Percentiles rank a stretch among this genome's conserved stretches.
phyloP scores from a whole-genome alignment of 2,329 filamentous ascomycete species.

The Ambrosiella cleistominuta region DNA sequence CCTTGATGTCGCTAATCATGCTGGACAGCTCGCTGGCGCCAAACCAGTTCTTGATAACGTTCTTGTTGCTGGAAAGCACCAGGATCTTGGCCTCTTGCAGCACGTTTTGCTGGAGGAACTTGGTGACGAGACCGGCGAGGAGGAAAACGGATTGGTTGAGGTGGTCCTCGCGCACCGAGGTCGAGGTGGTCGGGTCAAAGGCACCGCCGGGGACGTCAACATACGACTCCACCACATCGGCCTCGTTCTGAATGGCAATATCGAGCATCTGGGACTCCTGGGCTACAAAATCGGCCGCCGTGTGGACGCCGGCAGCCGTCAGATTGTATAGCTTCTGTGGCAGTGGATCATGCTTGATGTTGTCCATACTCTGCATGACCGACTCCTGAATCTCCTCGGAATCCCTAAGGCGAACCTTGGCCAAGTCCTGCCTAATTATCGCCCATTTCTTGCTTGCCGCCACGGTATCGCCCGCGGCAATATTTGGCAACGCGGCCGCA shows the following conservation, averaged over 20 bases:
- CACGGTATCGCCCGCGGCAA: not conserved
- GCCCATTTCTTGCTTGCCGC: not conserved
- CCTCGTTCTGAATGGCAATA: not conserved
- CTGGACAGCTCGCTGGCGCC: not conserved
- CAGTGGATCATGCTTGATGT: not conserved
- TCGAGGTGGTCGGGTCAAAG: not conserved
- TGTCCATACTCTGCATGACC: not conserved
- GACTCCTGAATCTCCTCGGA: not conserved
- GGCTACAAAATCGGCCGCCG: not conserved
- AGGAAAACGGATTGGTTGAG: not conserved
- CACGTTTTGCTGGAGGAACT: not conserved
- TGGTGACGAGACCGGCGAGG: too few relatives aligned
- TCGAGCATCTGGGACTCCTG: not conserved
- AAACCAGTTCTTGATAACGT: not conserved
- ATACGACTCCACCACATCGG: not conserved
- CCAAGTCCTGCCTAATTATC: not conserved
- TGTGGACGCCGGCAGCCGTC: not conserved
- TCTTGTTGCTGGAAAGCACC: not conserved
- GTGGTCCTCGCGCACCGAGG: not conserved
- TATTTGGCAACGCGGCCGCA: not conserved
- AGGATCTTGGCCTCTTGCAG: not conserved
- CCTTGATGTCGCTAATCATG: not conserved
- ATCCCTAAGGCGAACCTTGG: not conserved
- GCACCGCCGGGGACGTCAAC: not conserved
- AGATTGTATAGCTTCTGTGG: not conserved